Evolutionary conservation across 2,329 filamentous ascomycete species (phyloP), one percentile per base, ranked within the genome.

Genomic region (Colletotrichum sp.): DNA sequence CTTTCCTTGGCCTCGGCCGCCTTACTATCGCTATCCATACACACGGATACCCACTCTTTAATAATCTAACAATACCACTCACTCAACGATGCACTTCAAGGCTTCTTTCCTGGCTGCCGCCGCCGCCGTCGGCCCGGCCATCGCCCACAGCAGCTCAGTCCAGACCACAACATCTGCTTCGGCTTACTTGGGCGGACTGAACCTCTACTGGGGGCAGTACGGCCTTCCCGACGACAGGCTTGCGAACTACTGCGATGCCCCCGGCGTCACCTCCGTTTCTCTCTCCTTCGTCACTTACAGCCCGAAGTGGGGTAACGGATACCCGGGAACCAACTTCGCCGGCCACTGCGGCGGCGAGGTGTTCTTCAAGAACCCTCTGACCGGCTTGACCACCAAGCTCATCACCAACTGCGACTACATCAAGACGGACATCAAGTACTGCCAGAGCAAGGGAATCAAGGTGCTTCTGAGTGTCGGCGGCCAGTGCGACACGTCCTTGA

Each of bases 391-490:
- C 18, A 83, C 84, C 13, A 76, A 81, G 16, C 81, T 87, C 26
- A 80, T 85, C 68, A 81, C 77, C 71, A 78, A 84, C 69, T 88
- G 86, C 77, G 65, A 79, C 7, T 71, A 70, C 8, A 83, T 88
- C 55, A 82, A 85, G 77, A 69, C 81, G 36, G 85, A 87, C 70
- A 86, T 87, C 69, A 78, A 82, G 30, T 84, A 84, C 79, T 88
- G 87, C 80, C 84, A 87, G 79, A 63, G 77, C 28, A 82, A 80
- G 66, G 85, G 85, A 72, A 84, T 87, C 77, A 88, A 88, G 81
- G 79, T 88, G 48, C 79, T 88, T 43, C 79, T 88, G 21, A 84
- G 84, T 78, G 84, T 88, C 34, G 86, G 86, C 9, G 86, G 86
- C 28, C 80, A 78, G 3, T 75, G 70, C 60, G 64, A 55, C 82